Evolutionary conservation across 345 rosid species (phyloP), one percentile per base, ranked within the genome.

Genomic region (Populus alba): DNA sequence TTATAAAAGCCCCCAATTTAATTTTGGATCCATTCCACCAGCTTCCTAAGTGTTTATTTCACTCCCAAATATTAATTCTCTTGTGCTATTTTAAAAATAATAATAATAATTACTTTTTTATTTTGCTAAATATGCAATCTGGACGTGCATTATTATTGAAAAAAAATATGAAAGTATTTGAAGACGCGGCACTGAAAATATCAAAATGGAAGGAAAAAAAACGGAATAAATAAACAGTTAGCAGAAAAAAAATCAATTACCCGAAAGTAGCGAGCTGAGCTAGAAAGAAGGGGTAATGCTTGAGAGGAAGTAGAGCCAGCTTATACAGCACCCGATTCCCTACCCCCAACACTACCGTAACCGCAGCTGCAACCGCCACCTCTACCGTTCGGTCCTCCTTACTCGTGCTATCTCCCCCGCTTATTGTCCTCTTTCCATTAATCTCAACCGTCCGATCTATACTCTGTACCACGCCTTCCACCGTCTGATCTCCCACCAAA

Each of bases 251-350:
- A 72, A 59, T 37, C 51, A 27, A 71, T 57, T 89, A 94, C 98
- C 98, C 97, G 89, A 92, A 83, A 51, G 98, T 94, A 70, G 98
- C 93, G 78, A 94, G 90, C 89, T 94, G 98, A 18, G 98, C 98
- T 81, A 94, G 95, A 82, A 94, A 94, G 92, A 94, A 94, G 22
- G 98, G 98, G 81, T 90, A 90, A 33, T 87, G 92, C 84, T 89
- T 92, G 77, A 94, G 97, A 71, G 98, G 97, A 74, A 94, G 87
- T 71, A 94, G 84, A 13, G 98, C 98, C 49, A 94, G 85, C 78
- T 94, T 94, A 83, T 94, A 86, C 77, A 94, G 43, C 73, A 94
- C 97, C 31, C 98, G 92, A 76, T 94, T 94, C 77, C 97, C 98
- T 1, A 92, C 98, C 0, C 98, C 98, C 33, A 94, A 62, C 72